These are phyloP conservation scores for Phialophora tarda DNA, from an alignment of 2,329 filamentous ascomycete species.

Conservation along the genomic window DNA sequence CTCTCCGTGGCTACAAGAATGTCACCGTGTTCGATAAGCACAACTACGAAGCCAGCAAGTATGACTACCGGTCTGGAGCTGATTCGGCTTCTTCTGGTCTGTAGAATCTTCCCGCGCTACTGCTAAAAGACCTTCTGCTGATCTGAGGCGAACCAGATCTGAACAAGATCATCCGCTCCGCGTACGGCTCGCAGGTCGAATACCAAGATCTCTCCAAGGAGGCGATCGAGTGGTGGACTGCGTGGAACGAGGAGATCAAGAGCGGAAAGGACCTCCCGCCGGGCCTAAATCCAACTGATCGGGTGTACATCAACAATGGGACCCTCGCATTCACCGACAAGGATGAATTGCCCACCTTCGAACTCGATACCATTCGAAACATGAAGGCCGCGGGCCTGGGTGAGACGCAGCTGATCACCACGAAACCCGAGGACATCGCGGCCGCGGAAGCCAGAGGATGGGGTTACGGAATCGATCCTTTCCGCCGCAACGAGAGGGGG, in stretches of 20 bases:
- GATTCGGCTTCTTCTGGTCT: constrained; percentile 49
- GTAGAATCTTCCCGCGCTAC: too few species aligned
- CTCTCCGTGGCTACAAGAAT: constrained; percentile 54
- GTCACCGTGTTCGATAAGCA: constrained; percentile 59
- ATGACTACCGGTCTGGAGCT: constrained; percentile 51
- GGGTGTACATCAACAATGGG: constrained; percentile 50
- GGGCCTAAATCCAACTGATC: constrained; percentile 47
- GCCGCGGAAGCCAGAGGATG: constrained; percentile 43
- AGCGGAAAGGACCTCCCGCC: constrained; percentile 43
- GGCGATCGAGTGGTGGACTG: constrained; percentile 51
- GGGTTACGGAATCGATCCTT: constrained; percentile 48
- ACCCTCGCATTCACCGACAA: constrained; percentile 34
- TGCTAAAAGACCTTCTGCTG: too few species aligned
- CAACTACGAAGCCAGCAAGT: constrained; percentile 48
- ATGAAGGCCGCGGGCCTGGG: constrained; percentile 46
- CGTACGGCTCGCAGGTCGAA: constrained; percentile 49
- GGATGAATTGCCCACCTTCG: constrained; percentile 41
- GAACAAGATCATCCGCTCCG: constrained; percentile 48
- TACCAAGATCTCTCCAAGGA: constrained; percentile 57
- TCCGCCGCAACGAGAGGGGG: constrained; percentile 43
- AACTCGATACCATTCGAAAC: constrained; percentile 46
- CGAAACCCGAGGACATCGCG: constrained; percentile 40
- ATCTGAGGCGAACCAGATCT: too few species aligned
- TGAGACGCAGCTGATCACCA: constrained; percentile 47
- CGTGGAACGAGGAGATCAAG: constrained; percentile 54